These are phyloP conservation scores for Tetrapyrgos nigripes DNA, from an alignment of 1,284 basidiomycete species.

Conservation along the genomic window DNA sequence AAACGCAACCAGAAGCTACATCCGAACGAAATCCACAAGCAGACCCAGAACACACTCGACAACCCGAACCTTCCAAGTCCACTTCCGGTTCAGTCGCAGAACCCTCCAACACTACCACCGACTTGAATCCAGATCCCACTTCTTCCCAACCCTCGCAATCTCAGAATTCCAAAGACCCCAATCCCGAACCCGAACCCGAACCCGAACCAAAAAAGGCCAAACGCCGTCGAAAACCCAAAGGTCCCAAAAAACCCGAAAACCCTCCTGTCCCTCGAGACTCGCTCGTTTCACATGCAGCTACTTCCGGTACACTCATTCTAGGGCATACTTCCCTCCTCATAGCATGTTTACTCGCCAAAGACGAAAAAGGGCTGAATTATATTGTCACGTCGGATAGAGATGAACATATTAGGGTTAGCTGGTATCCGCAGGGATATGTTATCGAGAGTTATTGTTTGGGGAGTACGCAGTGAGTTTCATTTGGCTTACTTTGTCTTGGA, in stretches of 20 bases:
- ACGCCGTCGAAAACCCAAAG: slow-evolving; percentile 22
- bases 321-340: slow-evolving; percentile 90
- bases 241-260: slow-evolving; percentile 33
- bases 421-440: slow-evolving; percentile 84
- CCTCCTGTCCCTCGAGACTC: slow-evolving; percentile 35
- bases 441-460: slow-evolving; percentile 89
- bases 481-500: neutral
- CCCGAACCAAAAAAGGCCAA: slow-evolving; percentile 2
- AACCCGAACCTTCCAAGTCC: neutral
- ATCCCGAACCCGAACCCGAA: neutral
- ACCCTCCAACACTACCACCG: neutral
- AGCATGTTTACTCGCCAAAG: slow-evolving; percentile 66
- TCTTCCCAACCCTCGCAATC: neutral
- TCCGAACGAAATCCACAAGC: neutral
- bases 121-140: neutral
- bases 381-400: slow-evolving; percentile 91
- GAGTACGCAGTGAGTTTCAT: slow-evolving; percentile 70
- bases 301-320: slow-evolving; percentile 77
- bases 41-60: no score
- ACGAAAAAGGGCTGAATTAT: slow-evolving; percentile 55
- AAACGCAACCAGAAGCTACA: neutral
- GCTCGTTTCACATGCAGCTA: slow-evolving; percentile 72
- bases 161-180: no score
- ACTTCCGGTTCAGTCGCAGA: neutral
- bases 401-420: slow-evolving; percentile 91